Evolutionary conservation across 129 eudicot species (phyloP), one percentile per base, ranked within the genome.

Genomic region (Artemisia argyi): DNA sequence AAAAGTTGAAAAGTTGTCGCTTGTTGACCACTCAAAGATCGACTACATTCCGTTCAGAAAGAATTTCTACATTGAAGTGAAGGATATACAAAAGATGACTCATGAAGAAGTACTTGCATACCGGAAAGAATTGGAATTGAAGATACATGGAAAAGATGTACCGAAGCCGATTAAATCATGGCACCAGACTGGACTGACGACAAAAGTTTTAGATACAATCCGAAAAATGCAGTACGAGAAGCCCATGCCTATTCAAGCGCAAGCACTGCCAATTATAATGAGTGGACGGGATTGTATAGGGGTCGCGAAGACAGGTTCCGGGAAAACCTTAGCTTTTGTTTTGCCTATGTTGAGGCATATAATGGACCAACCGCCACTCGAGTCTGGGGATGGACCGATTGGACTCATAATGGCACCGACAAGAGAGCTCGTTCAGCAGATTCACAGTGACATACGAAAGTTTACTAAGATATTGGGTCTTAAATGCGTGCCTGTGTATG

Each of bases 351-450:
- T 89, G 85, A 83, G 96, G 74, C 96, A 89, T 71, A 89, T 89
- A 56, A 89, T 86, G 87, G 96, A 86, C 63, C 96, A 89, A 75
- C 87, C 91, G 47, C 84, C 84, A 18, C 52, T 89, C 62, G 76
- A 78, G 80, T 63, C 91, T 15, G 96, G 91, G 66, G 96, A 89
- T 65, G 96, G 96, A 13, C 96, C 96, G 22, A 85, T 89, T 50
- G 96, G 96, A 28, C 91, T 89, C 58, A 84, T 89, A 47, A 85
- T 89, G 91, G 96, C 96, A 14, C 96, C 96, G 9, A 89, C 96
- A 19, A 68, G 96, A 75, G 96, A 89, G 79, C 91, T 89, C 61
- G 96, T 89, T 46, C 96, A 89, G 87, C 96, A 89, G 79, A 89
- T 89, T 62, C 83, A 89, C 73, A 85, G 87, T 22, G 96, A 89